Evolutionary conservation across 2,329 filamentous ascomycete genomes (phyloP).

Genomic region (Fusarium continuum): DNA sequence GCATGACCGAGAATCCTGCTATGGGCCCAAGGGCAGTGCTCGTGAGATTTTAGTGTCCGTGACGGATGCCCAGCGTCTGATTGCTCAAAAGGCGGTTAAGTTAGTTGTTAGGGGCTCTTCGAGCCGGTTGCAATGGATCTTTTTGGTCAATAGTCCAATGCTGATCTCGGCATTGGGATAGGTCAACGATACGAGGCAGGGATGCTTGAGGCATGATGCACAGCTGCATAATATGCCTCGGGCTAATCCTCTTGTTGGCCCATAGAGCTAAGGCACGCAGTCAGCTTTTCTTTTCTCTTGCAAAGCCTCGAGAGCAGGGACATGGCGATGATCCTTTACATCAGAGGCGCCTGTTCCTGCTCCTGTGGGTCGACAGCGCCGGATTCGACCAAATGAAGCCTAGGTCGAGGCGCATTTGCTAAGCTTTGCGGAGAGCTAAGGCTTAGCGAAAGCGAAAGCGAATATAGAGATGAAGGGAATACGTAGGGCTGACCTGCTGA

Average conservation of each 20-base stretch:
- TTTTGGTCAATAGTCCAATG: not conserved
- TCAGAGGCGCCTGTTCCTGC: conserved; percentile 10
- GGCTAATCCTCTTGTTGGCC: not conserved
- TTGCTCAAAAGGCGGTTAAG: conserved; percentile 15
- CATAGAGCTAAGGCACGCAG: not conserved
- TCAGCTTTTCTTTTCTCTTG: not conserved
- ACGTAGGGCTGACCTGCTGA: conserved; percentile 15
- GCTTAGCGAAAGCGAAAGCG: conserved; percentile 7
- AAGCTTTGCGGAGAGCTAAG: conserved; percentile 18
- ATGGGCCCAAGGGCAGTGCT: conserved; percentile 29
- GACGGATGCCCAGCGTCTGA: conserved; percentile 4
- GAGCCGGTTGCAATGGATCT: not conserved
- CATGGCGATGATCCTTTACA: conserved; percentile 1
- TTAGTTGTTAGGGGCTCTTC: conserved; percentile 3
- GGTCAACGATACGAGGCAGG: not conserved
- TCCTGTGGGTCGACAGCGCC: conserved; percentile 13
- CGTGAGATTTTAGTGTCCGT: conserved; percentile 34
- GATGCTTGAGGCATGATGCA: not conserved
- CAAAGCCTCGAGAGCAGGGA: not conserved
- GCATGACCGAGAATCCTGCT: conserved; percentile 9
- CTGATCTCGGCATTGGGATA: conserved; percentile 1
- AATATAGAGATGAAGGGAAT: not conserved
- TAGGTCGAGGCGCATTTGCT: conserved; percentile 30
- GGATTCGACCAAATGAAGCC: conserved; percentile 11
- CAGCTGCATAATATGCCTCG: not conserved